phyloP scores from a whole-genome alignment of 805 yeast species.

The Saccharomycopsis javanensis region DNA sequence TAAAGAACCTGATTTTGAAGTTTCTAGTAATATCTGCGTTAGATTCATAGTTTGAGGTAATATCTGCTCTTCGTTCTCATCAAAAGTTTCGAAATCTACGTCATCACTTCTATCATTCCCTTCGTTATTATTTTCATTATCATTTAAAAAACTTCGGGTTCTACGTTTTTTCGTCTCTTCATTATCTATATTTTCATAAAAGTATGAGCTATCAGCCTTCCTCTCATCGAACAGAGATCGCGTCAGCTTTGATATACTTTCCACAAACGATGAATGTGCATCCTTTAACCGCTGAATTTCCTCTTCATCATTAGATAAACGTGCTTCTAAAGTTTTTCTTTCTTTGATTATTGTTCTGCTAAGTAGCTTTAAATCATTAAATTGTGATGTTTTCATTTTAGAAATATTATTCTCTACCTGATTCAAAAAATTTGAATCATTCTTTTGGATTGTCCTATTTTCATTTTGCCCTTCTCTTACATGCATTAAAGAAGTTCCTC shows the following conservation, averaged over 20 bases:
- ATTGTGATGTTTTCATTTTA: not conserved
- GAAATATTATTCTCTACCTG: not conserved
- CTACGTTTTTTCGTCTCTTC: too few species aligned
- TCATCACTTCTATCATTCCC: not conserved
- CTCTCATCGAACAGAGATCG: not conserved
- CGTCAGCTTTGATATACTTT: not conserved
- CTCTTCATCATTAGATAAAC: not conserved
- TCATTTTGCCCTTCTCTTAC: not conserved
- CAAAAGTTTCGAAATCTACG: not conserved
- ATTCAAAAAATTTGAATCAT: not conserved
- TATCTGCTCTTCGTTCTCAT: not conserved
- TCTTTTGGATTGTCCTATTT: not conserved
- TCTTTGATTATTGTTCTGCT: conserved; percentile 14
- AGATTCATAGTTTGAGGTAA: not conserved
- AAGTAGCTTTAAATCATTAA: conserved; percentile 9
- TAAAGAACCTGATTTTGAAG: not conserved
- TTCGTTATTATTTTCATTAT: not conserved
- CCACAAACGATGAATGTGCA: conserved; percentile 1
- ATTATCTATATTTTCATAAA: not conserved
- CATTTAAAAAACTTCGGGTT: not conserved
- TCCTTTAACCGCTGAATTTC: not conserved
- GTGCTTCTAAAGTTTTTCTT: conserved; percentile 5
- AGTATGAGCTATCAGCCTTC: not conserved
- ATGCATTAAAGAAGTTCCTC: not conserved
- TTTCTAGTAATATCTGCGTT: not conserved